Conservation (phyloP, 169 alveolate genomes). For the Cryptosporidium bovis region DNA sequence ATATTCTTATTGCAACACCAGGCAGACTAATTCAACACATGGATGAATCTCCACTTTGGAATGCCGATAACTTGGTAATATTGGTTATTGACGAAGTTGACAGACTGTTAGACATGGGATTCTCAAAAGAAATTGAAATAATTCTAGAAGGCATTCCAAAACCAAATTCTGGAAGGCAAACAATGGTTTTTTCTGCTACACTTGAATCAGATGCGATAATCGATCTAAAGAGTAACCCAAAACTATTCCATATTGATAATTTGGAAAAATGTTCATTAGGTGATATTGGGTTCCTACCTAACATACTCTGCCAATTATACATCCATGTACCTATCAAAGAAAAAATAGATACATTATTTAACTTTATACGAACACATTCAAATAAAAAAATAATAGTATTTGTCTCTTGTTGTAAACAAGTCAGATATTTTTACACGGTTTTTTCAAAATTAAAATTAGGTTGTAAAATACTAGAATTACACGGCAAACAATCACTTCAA, state of each 20-base stretch:
- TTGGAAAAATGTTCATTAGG: slow-evolving; percentile 65
- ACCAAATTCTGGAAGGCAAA: slow-evolving; percentile 80
- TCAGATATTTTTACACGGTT: slow-evolving; percentile 79
- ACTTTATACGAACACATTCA: slow-evolving; percentile 91
- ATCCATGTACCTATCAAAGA: slow-evolving; percentile 88
- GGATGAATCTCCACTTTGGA: slow-evolving; percentile 91
- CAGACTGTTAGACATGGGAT: slow-evolving; percentile 90
- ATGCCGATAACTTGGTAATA: slow-evolving; percentile 84
- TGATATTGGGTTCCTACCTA: slow-evolving; percentile 65
- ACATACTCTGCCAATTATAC: slow-evolving; percentile 85
- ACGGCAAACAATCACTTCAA: slow-evolving; percentile 77
- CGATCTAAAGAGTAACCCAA: slow-evolving; percentile 76
- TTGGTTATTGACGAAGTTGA: slow-evolving; percentile 89
- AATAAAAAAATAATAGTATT: slow-evolving; percentile 89
- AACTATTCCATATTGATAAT: slow-evolving; percentile 75
- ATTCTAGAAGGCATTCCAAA: slow-evolving; percentile 88
- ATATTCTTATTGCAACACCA: slow-evolving; percentile 93
- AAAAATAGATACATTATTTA: slow-evolving; percentile 90
- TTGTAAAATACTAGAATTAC: slow-evolving; percentile 78
- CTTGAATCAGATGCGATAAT: slow-evolving; percentile 77
- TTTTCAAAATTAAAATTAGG: slow-evolving; percentile 73
- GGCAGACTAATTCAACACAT: slow-evolving; percentile 94
- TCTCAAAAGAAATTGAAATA: slow-evolving; percentile 85
- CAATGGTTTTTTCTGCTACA: slow-evolving; percentile 94
- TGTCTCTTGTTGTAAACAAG: slow-evolving; percentile 93